Evolutionary conservation across 768 basidiomycete species (phyloP), one percentile per base, ranked within the genome.

Genomic region (Chalciporus pseudorubinellus): DNA sequence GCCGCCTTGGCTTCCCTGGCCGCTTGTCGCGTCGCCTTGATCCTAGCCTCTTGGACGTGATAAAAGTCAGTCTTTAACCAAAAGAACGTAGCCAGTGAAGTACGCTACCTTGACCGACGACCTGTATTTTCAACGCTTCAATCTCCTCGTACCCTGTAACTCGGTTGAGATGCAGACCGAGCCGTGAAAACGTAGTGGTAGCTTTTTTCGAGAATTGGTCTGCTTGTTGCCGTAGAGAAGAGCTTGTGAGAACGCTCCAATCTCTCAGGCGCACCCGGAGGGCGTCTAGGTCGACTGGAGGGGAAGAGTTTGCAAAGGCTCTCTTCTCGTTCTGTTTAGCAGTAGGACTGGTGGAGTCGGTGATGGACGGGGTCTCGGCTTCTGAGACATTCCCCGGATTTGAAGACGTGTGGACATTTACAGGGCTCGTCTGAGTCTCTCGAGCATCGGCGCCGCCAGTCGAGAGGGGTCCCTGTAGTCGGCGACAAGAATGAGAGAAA

Each of bases 141-240:
- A 97, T 95, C 61, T 85, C 84, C 56, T 88, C 87, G 60, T 99
- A 99, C 0, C 97, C 97, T 9, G 95, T 94, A 19, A 90, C 82
- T 53, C 81, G 83, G 64, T 95, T 98, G 51, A 98, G 72, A 61
- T 89, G 81, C 21, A 77, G 72, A 11, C 92, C 94, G 3, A 95
- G 76, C 59, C 84, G 77, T 39, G 85, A 84, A 59, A 95, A 82
- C 5, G 78, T 82, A 7, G 73, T 70, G 55, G 79, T 78, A 3
- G 89, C 78, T 6, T 65, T 67, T 9, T 72, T 70, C 0, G 87
- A 84, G 56, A 88, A 78, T 39, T 69, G 73, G 63, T 87, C 83
- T 39, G 82, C 75, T 38, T 75, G 77, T 51, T 71, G 72, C 42
- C 84, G 80, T 9, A 70, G 67, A 22, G 68, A 67, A 19, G 65